Evolutionary conservation across 2,329 filamentous ascomycete species (phyloP), one percentile per base, ranked within the genome.

Genomic region (Aspergillus hortae): DNA sequence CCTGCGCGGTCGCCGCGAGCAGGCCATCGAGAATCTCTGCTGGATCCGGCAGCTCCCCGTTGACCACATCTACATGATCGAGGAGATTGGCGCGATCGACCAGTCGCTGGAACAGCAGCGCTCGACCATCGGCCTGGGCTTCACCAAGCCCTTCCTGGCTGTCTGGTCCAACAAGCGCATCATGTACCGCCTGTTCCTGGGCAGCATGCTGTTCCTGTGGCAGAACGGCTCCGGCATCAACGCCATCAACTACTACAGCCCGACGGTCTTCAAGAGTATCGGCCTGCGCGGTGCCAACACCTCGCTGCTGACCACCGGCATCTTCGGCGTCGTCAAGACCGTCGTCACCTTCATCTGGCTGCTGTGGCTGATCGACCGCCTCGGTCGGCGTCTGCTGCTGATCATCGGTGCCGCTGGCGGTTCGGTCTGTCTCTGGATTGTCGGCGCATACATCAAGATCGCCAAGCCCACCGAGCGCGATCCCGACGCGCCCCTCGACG

Each of bases 221-320:
- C 89, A 92, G 70, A 92, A 92, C 61, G 85, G 85, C 46, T 79
- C 75, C 3, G 88, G 88, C 2, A 90, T 90, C 74, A 90, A 90
- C 60, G 87, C 87, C 17, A 86, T 89, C 74, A 90, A 90, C 74
- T 90, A 90, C 72, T 89, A 87, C 69, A 79, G 76, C 1, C 86
- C 87, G 0, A 86, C 81, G 0, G 81, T 90, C 9, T 89, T 90
- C 76, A 79, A 79, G 54, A 81, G 78, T 11, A 80, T 89, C 38
- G 85, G 86, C 12, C 74, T 88, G 12, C 77, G 70, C 1, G 81
- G 82, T 4, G 82, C 80, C 21, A 86, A 80, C 49, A 79, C 78
- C 4, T 77, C 78, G 11, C 77, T 87, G 56, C 72, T 87, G 33
- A 88, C 87, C 0, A 91, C 88, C 0, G 88, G 88, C 21, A 83